Evolutionary conservation across 2,329 filamentous ascomycete genomes (phyloP).

Genomic region (Cladobotryum protrusum): DNA sequence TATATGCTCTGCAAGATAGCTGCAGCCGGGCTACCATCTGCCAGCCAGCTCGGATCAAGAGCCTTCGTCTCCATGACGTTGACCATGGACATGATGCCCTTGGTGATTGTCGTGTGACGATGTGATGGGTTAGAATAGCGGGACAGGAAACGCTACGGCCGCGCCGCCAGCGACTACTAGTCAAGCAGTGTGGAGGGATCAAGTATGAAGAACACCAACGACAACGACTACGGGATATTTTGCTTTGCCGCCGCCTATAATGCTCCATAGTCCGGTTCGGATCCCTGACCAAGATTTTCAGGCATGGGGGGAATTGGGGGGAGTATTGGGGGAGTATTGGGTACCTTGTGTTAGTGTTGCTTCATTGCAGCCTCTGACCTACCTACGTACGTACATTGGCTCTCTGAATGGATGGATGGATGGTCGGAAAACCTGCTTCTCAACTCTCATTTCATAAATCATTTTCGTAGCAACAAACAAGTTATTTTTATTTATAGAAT

Average conservation of each 20-base stretch:
- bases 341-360: too few species aligned
- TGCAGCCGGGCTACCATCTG: background rate
- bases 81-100: constrained; percentile 3
- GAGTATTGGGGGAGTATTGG: too few species aligned
- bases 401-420: too few species aligned
- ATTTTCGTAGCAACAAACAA: background rate
- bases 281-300: too few species aligned
- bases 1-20: constrained; percentile 1
- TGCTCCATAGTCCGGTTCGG: too few species aligned
- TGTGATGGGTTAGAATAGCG: constrained; percentile 11
- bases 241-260: too few species aligned
- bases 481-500: too few species aligned
- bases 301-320: too few species aligned
- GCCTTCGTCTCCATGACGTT: background rate
- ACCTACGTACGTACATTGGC: too few species aligned
- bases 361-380: too few species aligned
- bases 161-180: constrained; percentile 9
- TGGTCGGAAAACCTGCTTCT: background rate
- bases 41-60: background rate
- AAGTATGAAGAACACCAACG: background rate
- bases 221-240: background rate
- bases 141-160: constrained; percentile 7
- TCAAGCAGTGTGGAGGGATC: constrained; percentile 4
- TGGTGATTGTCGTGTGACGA: constrained; percentile 10
- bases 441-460: background rate